Base-by-base conservation (phyloP, 176 grass and related monocot genomes). In the Urochloa ruziziensis region DNA sequence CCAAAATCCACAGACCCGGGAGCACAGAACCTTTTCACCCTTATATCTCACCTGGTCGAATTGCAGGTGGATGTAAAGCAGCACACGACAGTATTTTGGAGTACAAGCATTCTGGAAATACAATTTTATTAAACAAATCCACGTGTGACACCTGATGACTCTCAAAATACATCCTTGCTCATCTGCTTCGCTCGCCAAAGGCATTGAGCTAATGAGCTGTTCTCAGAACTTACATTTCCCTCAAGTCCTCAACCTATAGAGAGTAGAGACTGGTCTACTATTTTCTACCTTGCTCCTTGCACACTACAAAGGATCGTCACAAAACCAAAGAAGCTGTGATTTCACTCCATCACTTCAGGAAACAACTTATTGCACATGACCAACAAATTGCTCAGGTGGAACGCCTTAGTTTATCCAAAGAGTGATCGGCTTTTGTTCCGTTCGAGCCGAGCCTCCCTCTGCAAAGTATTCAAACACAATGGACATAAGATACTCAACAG, bases 401-500 rank as follows among this genome's bases (percentile, higher is more conserved):
- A 19, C 1, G 6, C 10, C 14, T 10, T n/a, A 27, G 34, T 72
- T 82, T 52, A 82, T 2, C 85, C 76, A 18, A 97, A 97, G 59
- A 97, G 54, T 27, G 94, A 94, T 32, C 84, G 81, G 13, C 51
- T 90, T 67, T 82, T 67, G 75, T 97, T 97, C 21, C 89, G 73
- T 68, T 97, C 94, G 0, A 97, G 81, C 34, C 94, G 86, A 83
- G 91, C 94, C 91, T 91, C 89, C 67, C 94, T 97, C 94, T 97
- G 87, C 71, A 25, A 91, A 89, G 43, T 6, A 89, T 53, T 35
- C 12, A 75, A 35, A 46, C 7, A 51, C 19, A 67, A 49, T 0
- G 2, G 13, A 3, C 46, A 17, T 35, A 49, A 64, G 15, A 8
- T 34, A 74, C 17, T 44, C 23, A 71, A 11, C 5, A 54, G 11